These are phyloP conservation scores for Ogataea hybrid DNA, from an alignment of 1,139 yeast genomes.

Conservation along the genomic window DNA sequence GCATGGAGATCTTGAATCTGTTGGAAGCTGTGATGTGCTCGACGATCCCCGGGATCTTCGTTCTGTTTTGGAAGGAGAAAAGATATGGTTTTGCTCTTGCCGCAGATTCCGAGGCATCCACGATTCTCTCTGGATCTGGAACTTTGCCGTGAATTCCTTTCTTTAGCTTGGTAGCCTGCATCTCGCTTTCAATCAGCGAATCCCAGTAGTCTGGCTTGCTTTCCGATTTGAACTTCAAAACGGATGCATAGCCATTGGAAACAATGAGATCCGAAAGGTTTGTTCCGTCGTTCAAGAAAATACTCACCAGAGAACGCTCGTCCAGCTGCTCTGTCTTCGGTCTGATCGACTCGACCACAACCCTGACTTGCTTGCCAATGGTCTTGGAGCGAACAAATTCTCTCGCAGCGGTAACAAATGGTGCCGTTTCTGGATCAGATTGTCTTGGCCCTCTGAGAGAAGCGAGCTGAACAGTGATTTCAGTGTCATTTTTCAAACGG, in stretches of 20 bases:
- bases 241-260: slow-evolving; percentile 70
- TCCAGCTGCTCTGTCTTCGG: slow-evolving; percentile 64
- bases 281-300: slow-evolving; percentile 43
- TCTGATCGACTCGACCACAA: slow-evolving; percentile 64
- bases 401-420: slow-evolving; percentile 61
- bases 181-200: slow-evolving; percentile 66
- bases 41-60: slow-evolving; percentile 63
- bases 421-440: slow-evolving; percentile 55
- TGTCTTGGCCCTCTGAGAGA: slow-evolving; percentile 73
- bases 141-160: slow-evolving; percentile 64
- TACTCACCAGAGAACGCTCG: slow-evolving; percentile 62
- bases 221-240: slow-evolving; percentile 71
- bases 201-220: slow-evolving; percentile 82
- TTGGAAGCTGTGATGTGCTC: slow-evolving; percentile 70
- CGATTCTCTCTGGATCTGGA: slow-evolving; percentile 58
- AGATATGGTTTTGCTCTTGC: slow-evolving; percentile 74
- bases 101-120: slow-evolving; percentile 77
- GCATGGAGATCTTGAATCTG: slow-evolving; percentile 64
- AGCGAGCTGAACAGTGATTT: slow-evolving; percentile 66
- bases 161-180: slow-evolving; percentile 52
- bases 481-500: slow-evolving; percentile 46
- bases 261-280: slow-evolving; percentile 67
- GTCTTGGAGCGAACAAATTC: slow-evolving; percentile 68
- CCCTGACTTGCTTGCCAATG: slow-evolving; percentile 66
- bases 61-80: slow-evolving; percentile 66